Percentiles rank a stretch among this genome's conserved stretches.
These are phyloP conservation scores for Stephania japonica DNA, from an alignment of 164 flowering plant genomes.

Conservation along the genomic window DNA sequence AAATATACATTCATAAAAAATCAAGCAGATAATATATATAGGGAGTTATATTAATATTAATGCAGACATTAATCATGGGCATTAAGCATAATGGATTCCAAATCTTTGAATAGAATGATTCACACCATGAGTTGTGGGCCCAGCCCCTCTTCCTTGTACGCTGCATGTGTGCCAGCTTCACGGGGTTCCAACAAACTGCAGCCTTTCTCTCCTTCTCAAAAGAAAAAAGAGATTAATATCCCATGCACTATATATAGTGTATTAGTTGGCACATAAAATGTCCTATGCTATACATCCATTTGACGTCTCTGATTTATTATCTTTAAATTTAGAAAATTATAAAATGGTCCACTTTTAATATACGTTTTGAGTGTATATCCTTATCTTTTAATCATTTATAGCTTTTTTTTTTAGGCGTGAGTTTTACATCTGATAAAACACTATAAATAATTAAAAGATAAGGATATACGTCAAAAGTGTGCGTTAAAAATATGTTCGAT, in stretches of 20 bases:
- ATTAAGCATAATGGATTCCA: neutral
- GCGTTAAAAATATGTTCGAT: too few species aligned
- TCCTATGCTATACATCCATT: too few species aligned
- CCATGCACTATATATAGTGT: neutral
- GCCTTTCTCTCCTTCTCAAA: neutral
- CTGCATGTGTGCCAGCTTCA: neutral
- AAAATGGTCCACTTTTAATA: too few species aligned
- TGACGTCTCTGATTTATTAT: too few species aligned
- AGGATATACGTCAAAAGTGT: too few species aligned
- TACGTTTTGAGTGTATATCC: too few species aligned
- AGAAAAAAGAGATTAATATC: neutral
- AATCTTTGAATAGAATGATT: neutral
- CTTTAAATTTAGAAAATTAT: too few species aligned
- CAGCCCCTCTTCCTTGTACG: neutral
- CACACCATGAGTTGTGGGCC: neutral
- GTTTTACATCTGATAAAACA: too few species aligned
- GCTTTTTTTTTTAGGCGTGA: too few species aligned
- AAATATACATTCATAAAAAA: neutral
- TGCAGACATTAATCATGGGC: neutral
- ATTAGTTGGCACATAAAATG: too few species aligned
- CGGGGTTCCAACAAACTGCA: neutral
- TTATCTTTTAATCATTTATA: too few species aligned
- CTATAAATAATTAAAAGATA: too few species aligned
- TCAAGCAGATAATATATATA: neutral
- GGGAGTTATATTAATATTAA: neutral